Evolutionary conservation across 208 protist genomes (phyloP), one percentile per base, ranked within the genome.

Genomic region (Borovskyia barvae): DNA sequence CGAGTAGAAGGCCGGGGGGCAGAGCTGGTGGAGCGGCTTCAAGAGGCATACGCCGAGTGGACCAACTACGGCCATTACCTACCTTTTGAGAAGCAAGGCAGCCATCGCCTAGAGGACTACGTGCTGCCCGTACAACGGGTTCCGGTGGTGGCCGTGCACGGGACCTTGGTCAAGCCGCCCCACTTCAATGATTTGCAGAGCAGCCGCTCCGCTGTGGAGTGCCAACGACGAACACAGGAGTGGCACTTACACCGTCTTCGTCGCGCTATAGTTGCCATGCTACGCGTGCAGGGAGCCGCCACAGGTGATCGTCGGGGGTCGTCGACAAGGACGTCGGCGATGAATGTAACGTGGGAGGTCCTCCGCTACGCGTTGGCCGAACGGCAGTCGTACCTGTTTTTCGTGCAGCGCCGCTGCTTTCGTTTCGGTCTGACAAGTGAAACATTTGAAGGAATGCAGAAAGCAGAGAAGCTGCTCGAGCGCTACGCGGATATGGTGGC

Each of bases 11-110:
- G 75, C 25, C 75, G 82, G 33, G 82, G 72, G 20, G 51, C 51
- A 17, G 82, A 90, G 60, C 73, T 90, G 40, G 57, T 84, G 22
- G 48, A 54, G 12, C 61, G 70, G 14, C 50, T 90, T 52, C 74
- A 77, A 42, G 78, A 85, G 58, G 82, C 82, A 5, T 84, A 84
- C 56, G 36, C 69, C 32, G 65, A 70, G 58, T 90, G 77, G 77
- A 85, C 78, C 17, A 72, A 74, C 35, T 79, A 77, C 47, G 47
- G 51, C 28, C 57, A 73, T 52, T 70, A 81, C 65, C 66, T 65
- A 22, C 70, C 70, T 0, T 30, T 61, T 56, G 78, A 83, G 61
- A 24, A 15, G 3, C 61, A 55, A 15, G 53, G 50, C 58, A 25
- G 55, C 24, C 69, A 84, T 36, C 51, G 29, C 30, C 19, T 62